Evolutionary conservation across 2,329 filamentous ascomycete genomes (phyloP).

Genomic region (Fusarium agapanthi): DNA sequence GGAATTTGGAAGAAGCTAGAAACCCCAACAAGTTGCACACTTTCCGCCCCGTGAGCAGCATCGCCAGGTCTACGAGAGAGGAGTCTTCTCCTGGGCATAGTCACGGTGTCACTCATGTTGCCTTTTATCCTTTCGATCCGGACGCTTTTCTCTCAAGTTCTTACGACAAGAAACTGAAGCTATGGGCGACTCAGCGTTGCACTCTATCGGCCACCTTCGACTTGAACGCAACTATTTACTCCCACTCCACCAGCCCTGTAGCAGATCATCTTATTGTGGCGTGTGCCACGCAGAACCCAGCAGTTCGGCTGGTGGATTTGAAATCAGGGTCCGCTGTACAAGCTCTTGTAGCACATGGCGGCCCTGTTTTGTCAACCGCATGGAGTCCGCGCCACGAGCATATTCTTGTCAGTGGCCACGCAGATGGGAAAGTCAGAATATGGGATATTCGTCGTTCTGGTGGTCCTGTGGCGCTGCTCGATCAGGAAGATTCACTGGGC

Average conservation of each 20-base stretch:
- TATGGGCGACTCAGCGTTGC: slow-evolving; percentile 74
- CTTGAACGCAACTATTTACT: slow-evolving; percentile 74
- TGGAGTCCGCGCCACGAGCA: slow-evolving; percentile 88
- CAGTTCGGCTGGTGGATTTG: slow-evolving; percentile 85
- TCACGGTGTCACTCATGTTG: slow-evolving; percentile 78
- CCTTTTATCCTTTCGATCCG: slow-evolving; percentile 81
- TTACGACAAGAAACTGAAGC: slow-evolving; percentile 79
- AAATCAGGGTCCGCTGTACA: slow-evolving; percentile 80
- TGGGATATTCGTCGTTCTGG: slow-evolving; percentile 89
- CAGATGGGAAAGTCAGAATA: slow-evolving; percentile 82
- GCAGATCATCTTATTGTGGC: slow-evolving; percentile 81
- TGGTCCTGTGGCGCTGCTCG: slow-evolving; percentile 77
- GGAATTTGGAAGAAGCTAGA: slow-evolving; percentile 77
- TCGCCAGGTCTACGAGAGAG: slow-evolving; percentile 53
- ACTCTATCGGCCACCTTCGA: slow-evolving; percentile 71
- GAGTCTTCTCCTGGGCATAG: slow-evolving; percentile 58
- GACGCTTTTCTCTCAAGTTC: slow-evolving; percentile 79
- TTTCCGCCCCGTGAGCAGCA: slow-evolving; percentile 63
- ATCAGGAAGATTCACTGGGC: slow-evolving; percentile 84
- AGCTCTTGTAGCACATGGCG: slow-evolving; percentile 73
- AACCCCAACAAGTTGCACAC: slow-evolving; percentile 56
- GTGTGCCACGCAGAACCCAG: slow-evolving; percentile 85
- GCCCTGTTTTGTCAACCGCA: slow-evolving; percentile 72
- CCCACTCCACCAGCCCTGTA: slow-evolving; percentile 79
- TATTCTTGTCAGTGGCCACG: slow-evolving; percentile 83